Evolutionary conservation across 164 flowering plant genomes (phyloP), one percentile per base, ranked within the genome.

Genomic region (Vitis labrusca): DNA sequence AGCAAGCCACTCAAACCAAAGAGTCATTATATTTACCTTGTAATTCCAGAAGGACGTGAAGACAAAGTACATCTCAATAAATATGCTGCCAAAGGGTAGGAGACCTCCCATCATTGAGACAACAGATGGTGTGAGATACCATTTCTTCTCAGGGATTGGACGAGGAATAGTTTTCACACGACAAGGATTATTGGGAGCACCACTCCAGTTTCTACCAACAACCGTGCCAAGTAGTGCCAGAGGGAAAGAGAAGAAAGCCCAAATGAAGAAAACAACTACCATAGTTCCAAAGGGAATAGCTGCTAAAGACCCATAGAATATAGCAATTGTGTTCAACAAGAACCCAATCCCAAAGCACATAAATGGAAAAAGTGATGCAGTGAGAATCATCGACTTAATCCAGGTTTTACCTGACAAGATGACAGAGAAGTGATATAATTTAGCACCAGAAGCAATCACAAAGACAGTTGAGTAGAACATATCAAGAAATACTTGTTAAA

Each of bases 21-120:
- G 2, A 32, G 37, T 37, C 37, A 7, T 5, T 52, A 63, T 59
- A 17, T 63, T 72, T 81, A 95, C 99, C 98, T 95, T 95, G 91
- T 95, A 95, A 80, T 95, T 95, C 99, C 99, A 95, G 83, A 95
- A 93, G 73, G 99, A 95, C 16, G 99, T 95, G 85, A 95, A 95
- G 73, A 95, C 97, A 77, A 95, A 95, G 73, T 95, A 95, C 99
- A 93, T 95, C 81, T 95, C 99, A 72, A 95, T 95, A 80, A 95
- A 95, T 64, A 95, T 95, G 85, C 85, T 95, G 57, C 99, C 99
- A 82, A 95, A 95, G 3, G 99, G 99, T 69, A 95, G 88, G 67
- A 95, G 74, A n/a, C 99, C 99, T 50, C 99, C 99, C 98, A 95
- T 93, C 73, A 95, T 74, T 44, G 99, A 91, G 63, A 95, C 91